Conservation (phyloP, 495 filamentous ascomycete species). For the Aspergillus ellipticus region DNA sequence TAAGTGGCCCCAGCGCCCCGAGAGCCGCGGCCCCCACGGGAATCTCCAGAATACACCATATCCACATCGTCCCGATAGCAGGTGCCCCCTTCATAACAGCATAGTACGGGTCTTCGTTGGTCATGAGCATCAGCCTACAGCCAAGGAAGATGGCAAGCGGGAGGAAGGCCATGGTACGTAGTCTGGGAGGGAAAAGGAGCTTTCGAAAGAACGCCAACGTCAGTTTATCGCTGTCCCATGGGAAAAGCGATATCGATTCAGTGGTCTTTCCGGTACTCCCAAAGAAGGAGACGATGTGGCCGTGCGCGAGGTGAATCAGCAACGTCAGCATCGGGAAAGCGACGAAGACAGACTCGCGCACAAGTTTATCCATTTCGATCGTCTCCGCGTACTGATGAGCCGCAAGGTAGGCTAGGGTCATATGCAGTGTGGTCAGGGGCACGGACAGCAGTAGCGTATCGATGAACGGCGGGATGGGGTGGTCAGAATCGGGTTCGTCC, state of each 20-base stretch:
- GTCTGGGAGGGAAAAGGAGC: slow-evolving; percentile 34
- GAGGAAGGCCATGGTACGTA: slow-evolving; percentile 35
- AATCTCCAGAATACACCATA: slow-evolving; percentile 91
- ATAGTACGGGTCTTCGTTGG: slow-evolving; percentile 75
- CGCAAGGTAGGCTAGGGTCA: slow-evolving; percentile 86
- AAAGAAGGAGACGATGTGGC: slow-evolving; percentile 37
- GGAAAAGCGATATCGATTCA: slow-evolving; percentile 25
- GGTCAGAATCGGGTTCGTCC: slow-evolving; percentile 18
- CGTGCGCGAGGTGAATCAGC: slow-evolving; percentile 43
- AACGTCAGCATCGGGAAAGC: slow-evolving; percentile 43
- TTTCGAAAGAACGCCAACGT: slow-evolving; percentile 28
- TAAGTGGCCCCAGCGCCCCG: slow-evolving; percentile 48
- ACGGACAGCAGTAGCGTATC: slow-evolving; percentile 53
- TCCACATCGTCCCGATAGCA: slow-evolving; percentile 84
- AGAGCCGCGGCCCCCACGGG: slow-evolving; percentile 61
- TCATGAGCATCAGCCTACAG: slow-evolving; percentile 73
- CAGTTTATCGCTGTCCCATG: slow-evolving; percentile 28
- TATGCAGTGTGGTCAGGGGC: slow-evolving; percentile 75
- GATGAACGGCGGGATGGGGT: slow-evolving; percentile 37
- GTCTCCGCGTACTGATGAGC: slow-evolving; percentile 82
- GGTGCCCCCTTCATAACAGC: slow-evolving; percentile 91
- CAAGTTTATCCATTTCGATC: slow-evolving; percentile 55
- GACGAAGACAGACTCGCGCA: slow-evolving; percentile 36
- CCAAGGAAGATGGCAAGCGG: slow-evolving; percentile 62
- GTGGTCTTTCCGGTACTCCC: neutral